Conservation (phyloP, 1,139 yeast genomes). For the Geotrichum cucujoidarum region DNA sequence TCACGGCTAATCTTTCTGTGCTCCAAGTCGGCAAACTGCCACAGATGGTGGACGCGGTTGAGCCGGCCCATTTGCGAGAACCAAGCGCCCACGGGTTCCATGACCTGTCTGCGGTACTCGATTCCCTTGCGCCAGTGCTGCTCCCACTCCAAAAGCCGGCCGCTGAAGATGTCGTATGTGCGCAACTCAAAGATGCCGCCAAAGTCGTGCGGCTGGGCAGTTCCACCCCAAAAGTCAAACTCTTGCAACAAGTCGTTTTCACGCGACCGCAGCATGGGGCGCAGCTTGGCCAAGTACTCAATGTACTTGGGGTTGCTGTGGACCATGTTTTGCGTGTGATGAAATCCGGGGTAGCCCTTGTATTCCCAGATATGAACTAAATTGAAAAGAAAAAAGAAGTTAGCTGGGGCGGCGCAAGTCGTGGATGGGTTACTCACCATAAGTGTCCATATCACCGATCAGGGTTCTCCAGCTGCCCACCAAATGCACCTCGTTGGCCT, state of each 20-base stretch:
- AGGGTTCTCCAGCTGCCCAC: slow-evolving; percentile 44
- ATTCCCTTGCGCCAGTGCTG: slow-evolving; percentile 41
- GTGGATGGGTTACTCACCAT: slow-evolving; percentile 14
- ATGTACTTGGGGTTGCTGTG: slow-evolving; percentile 35
- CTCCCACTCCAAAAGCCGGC: slow-evolving; percentile 42
- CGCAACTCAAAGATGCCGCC: slow-evolving; percentile 44
- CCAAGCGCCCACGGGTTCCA: slow-evolving; percentile 47
- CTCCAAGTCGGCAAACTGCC: slow-evolving; percentile 44
- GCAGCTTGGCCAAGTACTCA: slow-evolving; percentile 32
- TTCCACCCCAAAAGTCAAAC: slow-evolving; percentile 44
- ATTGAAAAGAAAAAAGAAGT: background rate
- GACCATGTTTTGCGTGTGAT: slow-evolving; percentile 36
- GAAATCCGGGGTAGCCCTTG: slow-evolving; percentile 42
- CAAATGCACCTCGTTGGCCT: slow-evolving; percentile 36
- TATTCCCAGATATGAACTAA: slow-evolving; percentile 42
- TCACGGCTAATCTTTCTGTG: slow-evolving; percentile 41
- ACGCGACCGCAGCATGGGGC: slow-evolving; percentile 36
- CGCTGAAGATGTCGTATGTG: slow-evolving; percentile 39
- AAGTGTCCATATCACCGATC: slow-evolving; percentile 40
- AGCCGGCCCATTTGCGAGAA: slow-evolving; percentile 41
- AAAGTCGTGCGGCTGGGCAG: slow-evolving; percentile 40
- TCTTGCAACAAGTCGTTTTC: slow-evolving; percentile 39
- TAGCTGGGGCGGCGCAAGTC: background rate
- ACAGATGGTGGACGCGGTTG: slow-evolving; percentile 41
- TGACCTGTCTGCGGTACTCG: slow-evolving; percentile 41